phyloP scores from a whole-genome alignment of 768 basidiomycete species.

The Harrya chromipes region DNA sequence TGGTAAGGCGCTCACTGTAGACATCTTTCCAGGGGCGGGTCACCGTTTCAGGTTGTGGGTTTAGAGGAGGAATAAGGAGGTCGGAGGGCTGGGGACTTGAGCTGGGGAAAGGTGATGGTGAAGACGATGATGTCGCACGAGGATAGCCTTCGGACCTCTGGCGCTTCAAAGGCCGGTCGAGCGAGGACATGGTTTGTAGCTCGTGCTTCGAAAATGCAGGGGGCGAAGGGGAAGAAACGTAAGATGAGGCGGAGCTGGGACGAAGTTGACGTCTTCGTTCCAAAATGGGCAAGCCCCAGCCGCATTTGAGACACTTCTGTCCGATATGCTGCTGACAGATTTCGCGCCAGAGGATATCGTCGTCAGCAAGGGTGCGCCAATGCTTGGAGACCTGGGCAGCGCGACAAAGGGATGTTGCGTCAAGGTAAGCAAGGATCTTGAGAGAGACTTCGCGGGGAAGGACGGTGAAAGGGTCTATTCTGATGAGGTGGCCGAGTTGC shows the following conservation, averaged over 20 bases:
- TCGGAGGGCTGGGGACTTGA: slow-evolving; percentile 7
- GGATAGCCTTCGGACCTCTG: slow-evolving; percentile 30
- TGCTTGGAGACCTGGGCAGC: slow-evolving; percentile 85
- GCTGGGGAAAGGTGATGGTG: slow-evolving; percentile 6
- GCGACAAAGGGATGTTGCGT: slow-evolving; percentile 89
- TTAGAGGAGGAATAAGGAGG: slow-evolving; percentile 32
- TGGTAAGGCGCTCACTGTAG: slow-evolving; percentile 93
- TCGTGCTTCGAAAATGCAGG: slow-evolving; percentile 37
- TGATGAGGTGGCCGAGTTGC: slow-evolving; percentile 86
- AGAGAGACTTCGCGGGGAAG: slow-evolving; percentile 89
- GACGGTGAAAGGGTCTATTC: slow-evolving; percentile 90
- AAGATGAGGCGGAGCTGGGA: slow-evolving; percentile 38
- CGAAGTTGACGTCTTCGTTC: slow-evolving; percentile 62
- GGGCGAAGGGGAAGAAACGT: slow-evolving; percentile 28
- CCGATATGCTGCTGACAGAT: slow-evolving; percentile 99
- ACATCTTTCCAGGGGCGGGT: slow-evolving; percentile 98
- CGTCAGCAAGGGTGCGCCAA: slow-evolving; percentile 91
- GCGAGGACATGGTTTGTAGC: slow-evolving; percentile 28
- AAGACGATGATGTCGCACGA: slow-evolving; percentile 3
- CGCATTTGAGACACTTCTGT: slow-evolving; percentile 93
- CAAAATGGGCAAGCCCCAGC: slow-evolving; percentile 93
- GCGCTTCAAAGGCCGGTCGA: slow-evolving; percentile 49
- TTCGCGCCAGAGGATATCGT: slow-evolving; percentile 90
- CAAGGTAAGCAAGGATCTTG: slow-evolving; percentile 83
- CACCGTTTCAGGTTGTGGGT: slow-evolving; percentile 32